Evolutionary conservation across 2,329 filamentous ascomycete genomes (phyloP), one percentile per base, ranked within the genome.

Genomic region (Clarireedia paspali): DNA sequence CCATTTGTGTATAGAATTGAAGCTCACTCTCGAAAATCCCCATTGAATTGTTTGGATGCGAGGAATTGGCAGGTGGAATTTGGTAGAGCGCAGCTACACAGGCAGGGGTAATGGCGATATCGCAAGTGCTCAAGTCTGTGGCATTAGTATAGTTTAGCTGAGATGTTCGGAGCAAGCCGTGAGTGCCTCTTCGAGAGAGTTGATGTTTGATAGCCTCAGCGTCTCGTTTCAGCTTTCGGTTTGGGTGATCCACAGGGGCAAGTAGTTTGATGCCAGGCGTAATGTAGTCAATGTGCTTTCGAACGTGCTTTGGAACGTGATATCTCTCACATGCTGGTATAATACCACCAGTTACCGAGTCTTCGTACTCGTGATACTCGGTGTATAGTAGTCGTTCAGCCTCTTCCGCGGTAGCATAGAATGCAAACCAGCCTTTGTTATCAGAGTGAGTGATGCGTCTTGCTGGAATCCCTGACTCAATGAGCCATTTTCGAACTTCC

Each of bases 211-310:
- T 12, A 23, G 47, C 20, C 30, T 51, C 49, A 17, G 26, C 50
- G n/a, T 44, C 50, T 50, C 59, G 30, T 48, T 56, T 48, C n/a
- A 56, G 34, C 44, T 48, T n/a, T 36, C 60, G 56, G 47, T 50
- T 49, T 52, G 60, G 53, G 55, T 60, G 50, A 54, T 63, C 75
- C 62, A 79, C 80, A 64, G 62, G 61, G 1, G 62, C 58, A 17
- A 65, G 57, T 6, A 76, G 66, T 57, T 73, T 74, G 52, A 75
- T 67, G 17, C 73, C 74, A 0, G 75, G 75, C 6, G 71, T 76
- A 24, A 77, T 72, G 62, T 75, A 77, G 62, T 82, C 80, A 51
- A 83, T 71, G 57, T 82, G 77, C 6, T 70, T 56, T 42, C 71
- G 70, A 14, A 82, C 60, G 46, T 74, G 60, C 36, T 72, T 70